These are phyloP conservation scores for Sonneratia caseolaris DNA, from an alignment of 345 rosid species.

Conservation along the genomic window DNA sequence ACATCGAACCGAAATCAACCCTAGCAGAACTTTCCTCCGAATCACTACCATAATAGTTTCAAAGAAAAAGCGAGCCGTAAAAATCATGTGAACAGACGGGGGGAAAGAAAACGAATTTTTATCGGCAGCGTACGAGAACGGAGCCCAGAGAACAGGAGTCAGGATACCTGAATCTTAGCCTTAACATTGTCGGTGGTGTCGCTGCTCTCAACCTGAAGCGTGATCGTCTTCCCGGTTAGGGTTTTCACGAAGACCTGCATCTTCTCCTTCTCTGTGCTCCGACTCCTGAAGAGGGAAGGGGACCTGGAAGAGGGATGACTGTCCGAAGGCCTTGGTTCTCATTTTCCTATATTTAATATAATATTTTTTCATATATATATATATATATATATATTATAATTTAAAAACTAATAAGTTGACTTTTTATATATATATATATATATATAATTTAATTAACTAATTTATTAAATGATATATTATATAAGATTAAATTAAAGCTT, in stretches of 20 bases:
- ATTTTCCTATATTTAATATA: neutral
- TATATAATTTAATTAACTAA: too few relatives aligned
- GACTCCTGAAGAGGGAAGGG: neutral
- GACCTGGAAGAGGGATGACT: neutral
- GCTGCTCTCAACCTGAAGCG: conserved; percentile 22
- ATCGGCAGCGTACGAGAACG: neutral
- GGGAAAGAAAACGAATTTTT: neutral
- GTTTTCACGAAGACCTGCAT: conserved; percentile 25
- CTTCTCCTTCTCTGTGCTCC: neutral
- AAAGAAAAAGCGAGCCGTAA: neutral
- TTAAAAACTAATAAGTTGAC: too few relatives aligned
- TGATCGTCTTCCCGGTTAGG: conserved; percentile 22
- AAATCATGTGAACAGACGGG: neutral
- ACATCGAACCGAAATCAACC: neutral
- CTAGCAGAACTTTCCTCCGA: neutral
- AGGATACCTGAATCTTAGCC: conserved; percentile 19
- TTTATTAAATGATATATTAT: too few relatives aligned
- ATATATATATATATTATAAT: too few relatives aligned
- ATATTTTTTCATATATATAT: too few relatives aligned
- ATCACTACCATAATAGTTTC: neutral
- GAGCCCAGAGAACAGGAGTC: neutral
- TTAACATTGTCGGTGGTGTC: conserved; percentile 22
- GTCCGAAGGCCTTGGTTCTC: neutral
- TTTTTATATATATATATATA: too few relatives aligned
- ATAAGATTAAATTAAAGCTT: too few relatives aligned